Percentiles rank a stretch among this genome's conserved stretches.
Conservation (phyloP, 768 basidiomycete species). For the Termitomyces sp. region DNA sequence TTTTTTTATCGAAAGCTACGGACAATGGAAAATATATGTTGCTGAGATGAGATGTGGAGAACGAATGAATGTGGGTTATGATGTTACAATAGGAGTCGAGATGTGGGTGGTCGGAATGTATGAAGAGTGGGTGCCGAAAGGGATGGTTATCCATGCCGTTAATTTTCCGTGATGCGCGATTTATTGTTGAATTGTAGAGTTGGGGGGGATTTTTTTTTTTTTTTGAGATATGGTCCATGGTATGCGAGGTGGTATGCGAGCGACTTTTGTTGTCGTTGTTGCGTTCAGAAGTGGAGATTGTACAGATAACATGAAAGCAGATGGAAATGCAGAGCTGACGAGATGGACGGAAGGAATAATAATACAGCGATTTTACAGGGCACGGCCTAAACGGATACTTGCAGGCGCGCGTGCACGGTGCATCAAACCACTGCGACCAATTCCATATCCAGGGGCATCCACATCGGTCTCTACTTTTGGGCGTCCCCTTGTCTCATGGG, state of each 20-base stretch:
- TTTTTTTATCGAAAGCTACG: constrained; percentile 18
- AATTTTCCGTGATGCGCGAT: constrained; percentile 5
- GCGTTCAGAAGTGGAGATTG: not conserved
- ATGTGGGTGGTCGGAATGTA: constrained; percentile 6
- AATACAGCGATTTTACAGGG: constrained; percentile 10
- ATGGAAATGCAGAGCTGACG: constrained; percentile 4
- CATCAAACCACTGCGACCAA: constrained; percentile 63
- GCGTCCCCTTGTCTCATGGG: constrained; percentile 49
- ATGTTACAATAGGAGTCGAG: constrained; percentile 11
- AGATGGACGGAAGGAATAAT: not conserved
- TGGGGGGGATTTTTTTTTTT: not conserved
- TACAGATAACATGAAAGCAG: constrained; percentile 11
- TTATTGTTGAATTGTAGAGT: not conserved
- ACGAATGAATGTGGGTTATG: not conserved
- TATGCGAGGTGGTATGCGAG: constrained; percentile 11
- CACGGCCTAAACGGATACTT: constrained; percentile 16
- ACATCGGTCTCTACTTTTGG: constrained; percentile 47
- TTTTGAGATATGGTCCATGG: not conserved
- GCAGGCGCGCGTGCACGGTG: constrained; percentile 35
- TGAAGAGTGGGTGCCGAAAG: not conserved
- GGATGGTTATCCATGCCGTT: constrained; percentile 10
- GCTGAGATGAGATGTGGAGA: constrained; percentile 17
- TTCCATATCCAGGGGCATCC: constrained; percentile 62
- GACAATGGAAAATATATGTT: constrained; percentile 16
- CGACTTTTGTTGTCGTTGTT: constrained; percentile 3